These are phyloP conservation scores for Tephrocybe sp. DNA, from an alignment of 768 basidiomycete genomes.

Conservation along the genomic window DNA sequence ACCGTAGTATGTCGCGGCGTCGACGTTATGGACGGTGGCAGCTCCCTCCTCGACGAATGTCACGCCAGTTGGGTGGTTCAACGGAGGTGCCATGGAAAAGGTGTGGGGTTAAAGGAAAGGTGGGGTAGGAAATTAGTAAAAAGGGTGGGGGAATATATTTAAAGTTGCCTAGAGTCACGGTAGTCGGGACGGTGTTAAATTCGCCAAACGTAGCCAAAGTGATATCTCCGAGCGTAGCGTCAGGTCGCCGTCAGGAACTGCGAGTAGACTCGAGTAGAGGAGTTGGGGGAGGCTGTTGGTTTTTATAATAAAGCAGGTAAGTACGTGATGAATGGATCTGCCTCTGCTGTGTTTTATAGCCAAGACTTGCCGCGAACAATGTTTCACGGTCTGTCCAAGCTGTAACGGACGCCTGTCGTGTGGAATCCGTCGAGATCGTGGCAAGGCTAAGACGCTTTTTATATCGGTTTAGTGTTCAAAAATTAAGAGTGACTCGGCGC, in stretches of 20 bases:
- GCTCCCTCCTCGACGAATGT: constrained; percentile 64
- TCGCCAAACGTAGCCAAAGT: constrained; percentile 16
- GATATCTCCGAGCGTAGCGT: constrained; percentile 12
- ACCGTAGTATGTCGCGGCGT: constrained; percentile 82
- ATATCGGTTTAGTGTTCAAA: too few relatives aligned
- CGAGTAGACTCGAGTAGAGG: background rate
- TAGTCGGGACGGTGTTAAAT: constrained; percentile 5
- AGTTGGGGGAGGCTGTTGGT: background rate
- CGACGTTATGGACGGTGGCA: constrained; percentile 65
- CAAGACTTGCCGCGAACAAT: too few relatives aligned
- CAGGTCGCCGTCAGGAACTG: background rate
- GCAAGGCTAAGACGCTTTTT: too few relatives aligned
- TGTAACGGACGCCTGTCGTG: too few relatives aligned
- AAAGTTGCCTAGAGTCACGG: constrained; percentile 1
- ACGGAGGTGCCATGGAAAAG: constrained; percentile 52
- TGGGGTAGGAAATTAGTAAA: constrained; percentile 1
- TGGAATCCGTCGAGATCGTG: too few relatives aligned
- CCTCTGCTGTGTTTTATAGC: too few relatives aligned
- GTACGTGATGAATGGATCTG: background rate
- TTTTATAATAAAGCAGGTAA: background rate
- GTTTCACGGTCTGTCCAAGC: too few relatives aligned
- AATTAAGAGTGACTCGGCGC: too few relatives aligned
- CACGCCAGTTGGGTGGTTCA: constrained; percentile 62
- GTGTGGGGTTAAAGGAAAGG: constrained; percentile 6
- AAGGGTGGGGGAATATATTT: constrained; percentile 5